Evolutionary conservation across 148 eudicot species (phyloP).

Genomic region (Talinum fruticosum): DNA sequence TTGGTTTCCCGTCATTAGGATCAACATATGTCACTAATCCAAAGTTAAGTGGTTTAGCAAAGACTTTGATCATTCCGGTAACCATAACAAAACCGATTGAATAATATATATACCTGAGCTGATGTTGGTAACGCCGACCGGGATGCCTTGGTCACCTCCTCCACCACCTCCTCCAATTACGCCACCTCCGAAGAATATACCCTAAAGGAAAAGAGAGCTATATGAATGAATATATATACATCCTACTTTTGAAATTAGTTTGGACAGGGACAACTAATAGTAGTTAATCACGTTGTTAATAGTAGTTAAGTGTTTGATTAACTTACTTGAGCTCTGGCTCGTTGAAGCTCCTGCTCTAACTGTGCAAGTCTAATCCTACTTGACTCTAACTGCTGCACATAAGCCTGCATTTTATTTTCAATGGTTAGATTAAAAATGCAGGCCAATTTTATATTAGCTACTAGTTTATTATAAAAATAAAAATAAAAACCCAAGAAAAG

Average conservation of each 20-base stretch:
- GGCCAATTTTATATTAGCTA: background rate
- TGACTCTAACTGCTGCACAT: slow-evolving; percentile 95
- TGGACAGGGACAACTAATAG: background rate
- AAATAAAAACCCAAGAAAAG: slow-evolving; percentile 23
- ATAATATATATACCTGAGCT: slow-evolving; percentile 65
- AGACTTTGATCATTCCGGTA: background rate
- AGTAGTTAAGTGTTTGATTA: background rate
- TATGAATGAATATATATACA: background rate
- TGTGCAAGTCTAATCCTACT: slow-evolving; percentile 90
- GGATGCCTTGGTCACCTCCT: slow-evolving; percentile 62
- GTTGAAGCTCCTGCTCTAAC: slow-evolving; percentile 83
- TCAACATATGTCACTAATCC: too few relatives aligned
- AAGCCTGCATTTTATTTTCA: slow-evolving; percentile 57
- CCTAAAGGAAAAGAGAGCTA: slow-evolving; percentile 35
- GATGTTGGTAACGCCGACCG: slow-evolving; percentile 56
- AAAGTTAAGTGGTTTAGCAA: too few relatives aligned
- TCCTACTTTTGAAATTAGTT: background rate
- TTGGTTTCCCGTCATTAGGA: too few relatives aligned
- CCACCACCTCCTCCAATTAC: slow-evolving; percentile 23
- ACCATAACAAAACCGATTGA: background rate
- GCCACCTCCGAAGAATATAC: slow-evolving; percentile 67
- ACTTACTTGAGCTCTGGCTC: slow-evolving; percentile 87
- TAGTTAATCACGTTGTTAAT: too few relatives aligned
- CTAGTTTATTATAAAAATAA: slow-evolving; percentile 22
- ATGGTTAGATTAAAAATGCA: background rate